Evolutionary conservation across 352 stramenopile species (phyloP), one percentile per base, ranked within the genome.

Genomic region (Globisporangium irregulare): DNA sequence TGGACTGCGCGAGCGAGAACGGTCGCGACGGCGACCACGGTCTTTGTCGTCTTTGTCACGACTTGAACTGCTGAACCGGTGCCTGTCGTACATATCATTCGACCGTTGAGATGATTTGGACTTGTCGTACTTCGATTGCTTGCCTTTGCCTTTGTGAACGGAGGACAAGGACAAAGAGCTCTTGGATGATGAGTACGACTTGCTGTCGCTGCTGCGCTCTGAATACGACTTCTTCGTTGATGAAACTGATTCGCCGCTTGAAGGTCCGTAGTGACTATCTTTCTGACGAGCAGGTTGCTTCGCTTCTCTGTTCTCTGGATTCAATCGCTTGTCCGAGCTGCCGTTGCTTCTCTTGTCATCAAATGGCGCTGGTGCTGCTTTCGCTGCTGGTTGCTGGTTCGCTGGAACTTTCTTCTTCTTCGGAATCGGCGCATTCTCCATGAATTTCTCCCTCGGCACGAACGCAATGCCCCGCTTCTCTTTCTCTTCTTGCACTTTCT

Each of bases 391-490:
- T 64, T 54, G 67, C 15, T 38, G 51, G 29, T 25, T 25, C 1
- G 27, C 27, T 18, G 59, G 43, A 8, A 55, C 51, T 60, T 58
- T 68, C 29, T 72, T 75, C 62, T 78, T 79, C 63, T 78, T 89
- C 24, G 81, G 81, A 59, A 89, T 89, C 22, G 81, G 79, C 32
- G 75, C 57, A 4, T 80, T 81, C 51, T 87, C 79, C 59, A 74
- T 74, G 67, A 86, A 80, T 54, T 67, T 78, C 56, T 80, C 66
- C 41, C 81, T 71, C 54, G 76, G 46, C 43, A 83, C 74, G 27
- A 83, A 72, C 4, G 75, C 27, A 6, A 75, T 76, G n/a, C 77
- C 79, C 50, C 74, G 81, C 62, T 73, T 68, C 14, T 72, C 72
- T 65, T 71, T 71, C 66, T 85, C 76, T 24, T 80, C 75, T 36